A percentile compares a stretch with the other conserved stretches of the same genome.
These are phyloP conservation scores for Teratosphaeria destructans DNA, from an alignment of 2,329 filamentous ascomycete genomes.

Conservation along the genomic window DNA sequence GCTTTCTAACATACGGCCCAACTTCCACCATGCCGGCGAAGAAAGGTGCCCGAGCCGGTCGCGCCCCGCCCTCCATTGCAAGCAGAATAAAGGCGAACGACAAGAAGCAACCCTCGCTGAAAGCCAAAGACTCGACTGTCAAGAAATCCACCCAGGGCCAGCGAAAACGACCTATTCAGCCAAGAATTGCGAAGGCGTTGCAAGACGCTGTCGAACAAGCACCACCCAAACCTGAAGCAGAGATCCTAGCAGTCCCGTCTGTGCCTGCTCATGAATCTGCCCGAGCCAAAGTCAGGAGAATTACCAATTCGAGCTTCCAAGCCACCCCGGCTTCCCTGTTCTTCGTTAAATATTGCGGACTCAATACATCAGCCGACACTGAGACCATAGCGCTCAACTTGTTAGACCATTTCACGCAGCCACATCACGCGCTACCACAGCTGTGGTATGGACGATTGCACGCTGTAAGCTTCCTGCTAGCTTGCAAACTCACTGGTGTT, in stretches of 20 bases:
- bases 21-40: not conserved
- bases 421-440: not conserved
- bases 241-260: not conserved
- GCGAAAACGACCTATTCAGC: not conserved
- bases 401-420: slow-evolving; percentile 5
- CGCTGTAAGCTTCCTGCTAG: slow-evolving; percentile 4
- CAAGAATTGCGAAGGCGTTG: not conserved
- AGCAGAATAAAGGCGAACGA: not conserved
- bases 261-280: not conserved
- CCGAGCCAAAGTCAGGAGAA: not conserved
- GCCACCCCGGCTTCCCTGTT: slow-evolving; percentile 1
- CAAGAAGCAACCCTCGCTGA: not conserved
- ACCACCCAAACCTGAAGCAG: not conserved
- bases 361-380: slow-evolving; percentile 3
- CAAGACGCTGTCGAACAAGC: not conserved
- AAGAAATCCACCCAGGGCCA: not conserved
- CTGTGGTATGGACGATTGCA: slow-evolving; percentile 1
- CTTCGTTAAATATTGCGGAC: not conserved
- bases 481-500: slow-evolving; percentile 4
- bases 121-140: not conserved
- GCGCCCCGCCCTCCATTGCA: not conserved
- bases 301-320: not conserved
- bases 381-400: slow-evolving; percentile 5
- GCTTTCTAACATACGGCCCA: not conserved
- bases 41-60: not conserved